Evolutionary conservation across 495 filamentous ascomycete species (phyloP), one percentile per base, ranked within the genome.

Genomic region (Neurospora sp.): DNA sequence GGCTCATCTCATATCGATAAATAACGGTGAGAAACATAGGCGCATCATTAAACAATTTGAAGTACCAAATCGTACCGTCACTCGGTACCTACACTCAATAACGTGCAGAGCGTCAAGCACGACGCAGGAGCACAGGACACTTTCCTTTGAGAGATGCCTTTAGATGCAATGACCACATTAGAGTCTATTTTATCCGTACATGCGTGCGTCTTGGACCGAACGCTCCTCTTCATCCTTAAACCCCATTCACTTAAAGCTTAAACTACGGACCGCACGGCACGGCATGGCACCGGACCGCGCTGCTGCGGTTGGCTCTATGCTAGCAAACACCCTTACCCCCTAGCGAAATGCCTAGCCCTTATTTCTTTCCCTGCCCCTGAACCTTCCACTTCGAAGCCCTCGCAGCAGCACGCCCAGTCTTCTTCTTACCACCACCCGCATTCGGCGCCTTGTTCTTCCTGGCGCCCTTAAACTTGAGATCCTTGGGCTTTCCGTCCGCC

Each of bases 321-420:
- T 35, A 61, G 14, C 53, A 61, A 61, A 61, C 53, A 61, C 14
- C 2, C 12, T 31, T 3, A 35, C 14, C 53, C 27, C 22, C 53
- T 3, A 20, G 10, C 45, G 0, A 27, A 61, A 8, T 16, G 5
- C 12, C 53, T 65, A 18, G 14, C 6, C 35, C 27, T 65, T 69
- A 69, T 59, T 72, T 74, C 37, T 71, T 61, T 0, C 14, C 70
- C 7, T 61, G 72, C 9, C 73, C 74, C 3, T 48, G 37, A 4
- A 48, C 69, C 75, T 87, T 90, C 86, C 92, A 94, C 35, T 90
- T 90, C 4, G 87, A 87, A 18, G 89, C 89, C 74, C 92, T 40
- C 9, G 45, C 70, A 1, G 77, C 75, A 6, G 70, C 77, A 9
- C 72, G 68, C 3, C 75, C 75, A 10, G 68, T 40, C 16, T 70